Evolutionary conservation across 2,329 filamentous ascomycete genomes (phyloP).

Genomic region (Drechslerella dactyloides): DNA sequence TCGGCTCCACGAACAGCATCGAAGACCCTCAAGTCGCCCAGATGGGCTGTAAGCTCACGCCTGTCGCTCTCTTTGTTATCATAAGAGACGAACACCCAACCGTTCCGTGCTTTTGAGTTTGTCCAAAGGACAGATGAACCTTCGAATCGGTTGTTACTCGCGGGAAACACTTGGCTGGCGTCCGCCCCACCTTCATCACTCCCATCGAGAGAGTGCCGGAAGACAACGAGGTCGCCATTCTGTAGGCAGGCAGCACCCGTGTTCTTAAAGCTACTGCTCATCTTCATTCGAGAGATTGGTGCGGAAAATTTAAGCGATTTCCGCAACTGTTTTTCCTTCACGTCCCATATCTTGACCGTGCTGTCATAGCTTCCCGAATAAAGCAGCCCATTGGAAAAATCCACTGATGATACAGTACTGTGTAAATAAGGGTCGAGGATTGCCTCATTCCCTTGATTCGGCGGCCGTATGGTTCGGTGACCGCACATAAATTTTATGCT

Average conservation of each 20-base stretch:
- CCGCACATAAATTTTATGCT: conserved; percentile 53
- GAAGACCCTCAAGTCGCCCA: conserved; percentile 52
- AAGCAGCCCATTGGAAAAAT: conserved; percentile 50
- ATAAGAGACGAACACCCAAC: conserved; percentile 53
- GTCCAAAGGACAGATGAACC: conserved; percentile 50
- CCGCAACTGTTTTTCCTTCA: conserved; percentile 34
- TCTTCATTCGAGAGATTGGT: conserved; percentile 34
- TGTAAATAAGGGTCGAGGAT: conserved; percentile 51
- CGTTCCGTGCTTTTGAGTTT: conserved; percentile 29
- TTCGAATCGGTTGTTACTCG: conserved; percentile 38
- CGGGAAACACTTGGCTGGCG: conserved; percentile 16
- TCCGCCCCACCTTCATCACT: neutral
- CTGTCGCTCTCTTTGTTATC: conserved; percentile 48
- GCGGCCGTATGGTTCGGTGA: conserved; percentile 47
- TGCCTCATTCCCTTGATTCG: conserved; percentile 29
- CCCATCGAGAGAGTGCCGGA: conserved; percentile 20
- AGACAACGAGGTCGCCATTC: conserved; percentile 51
- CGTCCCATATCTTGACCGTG: conserved; percentile 53
- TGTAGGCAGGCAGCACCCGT: conserved; percentile 40
- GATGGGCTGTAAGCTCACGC: conserved; percentile 22
- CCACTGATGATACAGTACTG: conserved; percentile 52
- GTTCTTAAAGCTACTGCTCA: conserved; percentile 22
- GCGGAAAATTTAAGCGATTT: conserved; percentile 23
- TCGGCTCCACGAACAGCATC: conserved; percentile 39
- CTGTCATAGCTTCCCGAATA: conserved; percentile 53